Base-by-base conservation (phyloP, 164 flowering plant genomes). In the Protea cynaroides region DNA sequence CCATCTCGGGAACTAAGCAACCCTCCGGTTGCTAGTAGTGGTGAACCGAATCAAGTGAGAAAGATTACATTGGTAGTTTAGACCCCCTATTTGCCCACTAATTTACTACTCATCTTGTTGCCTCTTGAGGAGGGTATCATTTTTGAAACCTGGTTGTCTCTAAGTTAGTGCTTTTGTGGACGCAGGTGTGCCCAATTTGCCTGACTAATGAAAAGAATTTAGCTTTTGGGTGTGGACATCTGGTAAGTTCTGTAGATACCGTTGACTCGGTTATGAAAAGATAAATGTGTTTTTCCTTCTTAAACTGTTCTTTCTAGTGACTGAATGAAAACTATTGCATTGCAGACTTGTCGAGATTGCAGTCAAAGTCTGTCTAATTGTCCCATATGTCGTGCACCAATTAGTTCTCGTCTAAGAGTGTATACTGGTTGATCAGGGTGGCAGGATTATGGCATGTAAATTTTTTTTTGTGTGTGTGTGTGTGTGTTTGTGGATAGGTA, bases 221-320 rank as follows among this genome's bases (percentile, higher is more conserved):
- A 81, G 90, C 90, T 49, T 86, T 86, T 46, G 73, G 73, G 40
- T 83, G 90, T 61, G 88, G 88, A 9, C 88, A 86, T 74, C 50
- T 68, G 86, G 90, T 86, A 65, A 74, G 82, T 56, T 60, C 8
- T 15, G 1, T 54, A 5, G 64, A 71, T 10, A 44, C 34, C 34
- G 5, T 29, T 29, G 34, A 29, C 34, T 29, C 5, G 34, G 34
- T 29, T 29, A 29, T 29, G 34, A 29, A 29, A 29, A 29, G 34
- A 29, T 29, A 5, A 29, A 29, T 0, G 34, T 29, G 2, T 29
- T 58, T 5, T n/a, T 65, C 67, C 72, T 14, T 25, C 37, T 0
- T 51, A 17, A 6, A 0, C 22, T 14, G 25, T 17, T 55, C 1
- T 9, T 12, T 8, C 8, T 40, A 9, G 1, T 12, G 14, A 40